A percentile compares a stretch with the other conserved stretches of the same genome.
These are phyloP conservation scores for Fagopyrum tataricum DNA, from an alignment of 148 eudicot genomes.

Conservation along the genomic window DNA sequence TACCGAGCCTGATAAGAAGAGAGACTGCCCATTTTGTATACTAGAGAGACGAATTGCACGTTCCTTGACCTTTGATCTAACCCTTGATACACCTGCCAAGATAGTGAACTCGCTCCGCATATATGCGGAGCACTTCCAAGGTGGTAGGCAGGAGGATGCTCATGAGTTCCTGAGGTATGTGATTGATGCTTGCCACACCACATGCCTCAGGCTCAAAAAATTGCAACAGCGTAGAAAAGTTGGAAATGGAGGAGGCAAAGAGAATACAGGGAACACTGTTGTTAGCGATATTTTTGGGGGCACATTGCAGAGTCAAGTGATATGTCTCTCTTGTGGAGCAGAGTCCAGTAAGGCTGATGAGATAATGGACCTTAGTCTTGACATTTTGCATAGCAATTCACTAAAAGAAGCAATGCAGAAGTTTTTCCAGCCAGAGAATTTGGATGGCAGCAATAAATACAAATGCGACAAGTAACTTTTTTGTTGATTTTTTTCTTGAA, in stretches of 20 bases:
- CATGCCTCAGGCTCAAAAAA: constrained; percentile 82
- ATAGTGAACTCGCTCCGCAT: constrained; percentile 55
- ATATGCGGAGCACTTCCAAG: constrained; percentile 66
- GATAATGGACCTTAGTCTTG: constrained; percentile 97
- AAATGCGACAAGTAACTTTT: constrained; percentile 75
- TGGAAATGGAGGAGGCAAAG: constrained; percentile 39
- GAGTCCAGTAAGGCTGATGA: constrained; percentile 96
- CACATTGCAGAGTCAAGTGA: constrained; percentile 89
- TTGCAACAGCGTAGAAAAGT: constrained; percentile 47
- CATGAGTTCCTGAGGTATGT: constrained; percentile 96
- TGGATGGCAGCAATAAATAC: constrained; percentile 96
- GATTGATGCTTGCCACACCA: constrained; percentile 85
- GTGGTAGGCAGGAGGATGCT: constrained; percentile 93
- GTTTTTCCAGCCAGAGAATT: constrained; percentile 82
- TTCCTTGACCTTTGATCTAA: constrained; percentile 50
- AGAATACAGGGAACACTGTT: constrained; percentile 35
- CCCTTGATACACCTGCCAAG: constrained; percentile 66
- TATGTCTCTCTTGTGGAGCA: constrained; percentile 77
- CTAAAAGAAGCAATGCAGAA: constrained; percentile 72
- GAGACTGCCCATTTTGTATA: constrained; percentile 89
- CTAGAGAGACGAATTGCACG: constrained; percentile 77
- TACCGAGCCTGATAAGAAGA: constrained; percentile 47
- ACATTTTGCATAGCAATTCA: constrained; percentile 59
- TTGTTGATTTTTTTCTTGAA: neutral
- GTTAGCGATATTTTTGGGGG: constrained; percentile 97